phyloP scores from a whole-genome alignment of 768 basidiomycete genomes.

The Tephrocybe sp. region DNA sequence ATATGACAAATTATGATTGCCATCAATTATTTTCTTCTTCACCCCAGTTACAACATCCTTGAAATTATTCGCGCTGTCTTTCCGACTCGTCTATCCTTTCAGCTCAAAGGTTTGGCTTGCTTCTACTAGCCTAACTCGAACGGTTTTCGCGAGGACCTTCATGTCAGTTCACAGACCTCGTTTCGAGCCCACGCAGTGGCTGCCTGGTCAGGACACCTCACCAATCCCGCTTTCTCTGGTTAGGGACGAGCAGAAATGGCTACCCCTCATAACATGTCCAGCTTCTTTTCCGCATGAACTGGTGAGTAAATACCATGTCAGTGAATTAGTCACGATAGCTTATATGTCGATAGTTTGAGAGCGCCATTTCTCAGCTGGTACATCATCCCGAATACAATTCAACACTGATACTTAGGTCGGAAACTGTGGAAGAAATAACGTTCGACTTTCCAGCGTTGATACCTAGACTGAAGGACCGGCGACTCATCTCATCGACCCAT shows the following conservation, averaged over 20 bases:
- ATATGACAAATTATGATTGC: background rate
- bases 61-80: too few relatives aligned
- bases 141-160: background rate
- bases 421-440: slow-evolving; percentile 47
- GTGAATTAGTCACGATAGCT: background rate
- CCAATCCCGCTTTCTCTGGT: slow-evolving; percentile 5
- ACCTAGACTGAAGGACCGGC: slow-evolving; percentile 35
- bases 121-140: too few relatives aligned
- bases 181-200: slow-evolving; percentile 19
- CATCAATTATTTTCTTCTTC: background rate
- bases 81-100: too few relatives aligned
- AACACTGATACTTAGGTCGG: slow-evolving; percentile 83
- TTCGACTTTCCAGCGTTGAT: slow-evolving; percentile 30
- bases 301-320: slow-evolving; percentile 26
- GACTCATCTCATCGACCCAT: slow-evolving; percentile 51
- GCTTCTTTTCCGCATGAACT: slow-evolving; percentile 41
- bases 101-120: background rate
- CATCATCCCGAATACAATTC: slow-evolving; percentile 94
- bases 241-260: slow-evolving; percentile 15
- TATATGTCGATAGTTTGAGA: slow-evolving; percentile 60
- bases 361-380: slow-evolving; percentile 67
- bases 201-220: background rate
- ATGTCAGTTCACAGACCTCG: slow-evolving; percentile 16
- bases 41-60: too few relatives aligned
- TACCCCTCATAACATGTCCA: slow-evolving; percentile 39